These are phyloP conservation scores for Aspergillus flavus DNA, from an alignment of 2,329 filamentous ascomycete species.

Conservation along the genomic window DNA sequence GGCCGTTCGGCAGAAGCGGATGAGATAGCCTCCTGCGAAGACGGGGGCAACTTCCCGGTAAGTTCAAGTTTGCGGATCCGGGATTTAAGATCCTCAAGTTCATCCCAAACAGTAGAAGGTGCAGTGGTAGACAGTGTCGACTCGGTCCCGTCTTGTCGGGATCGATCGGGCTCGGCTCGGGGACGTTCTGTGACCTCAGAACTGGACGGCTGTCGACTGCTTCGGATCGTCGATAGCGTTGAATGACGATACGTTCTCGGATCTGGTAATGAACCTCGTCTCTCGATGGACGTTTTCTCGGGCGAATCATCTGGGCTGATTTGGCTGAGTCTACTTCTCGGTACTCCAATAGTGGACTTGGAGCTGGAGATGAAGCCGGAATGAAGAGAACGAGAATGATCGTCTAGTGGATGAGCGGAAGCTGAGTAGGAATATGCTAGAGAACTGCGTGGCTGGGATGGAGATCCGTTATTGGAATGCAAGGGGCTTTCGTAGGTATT, in stretches of 20 bases:
- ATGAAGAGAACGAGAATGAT: conserved; percentile 38
- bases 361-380: conserved; percentile 34
- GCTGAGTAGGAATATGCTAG: conserved; percentile 32
- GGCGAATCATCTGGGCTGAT: conserved; percentile 39
- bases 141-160: conserved; percentile 68
- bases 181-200: conserved; percentile 39
- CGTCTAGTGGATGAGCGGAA: conserved; percentile 44
- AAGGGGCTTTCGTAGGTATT: conserved; percentile 38
- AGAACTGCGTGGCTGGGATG: conserved; percentile 31
- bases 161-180: conserved; percentile 36
- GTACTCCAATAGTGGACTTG: conserved; percentile 40
- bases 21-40: conserved; percentile 77
- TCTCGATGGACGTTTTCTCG: conserved; percentile 30
- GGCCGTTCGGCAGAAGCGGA: conserved; percentile 78
- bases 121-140: conserved; percentile 87
- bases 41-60: conserved; percentile 82
- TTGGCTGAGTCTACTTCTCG: conserved; percentile 40
- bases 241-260: conserved; percentile 38
- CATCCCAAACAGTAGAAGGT: conserved; percentile 95
- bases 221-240: conserved; percentile 37
- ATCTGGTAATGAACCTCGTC: conserved; percentile 37
- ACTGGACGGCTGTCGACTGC: conserved; percentile 37
- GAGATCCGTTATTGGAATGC: conserved; percentile 36
- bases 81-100: conserved; percentile 92
- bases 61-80: conserved; percentile 87